Conservation (phyloP, 768 basidiomycete species). For the Fomitopsis pulvina region DNA sequence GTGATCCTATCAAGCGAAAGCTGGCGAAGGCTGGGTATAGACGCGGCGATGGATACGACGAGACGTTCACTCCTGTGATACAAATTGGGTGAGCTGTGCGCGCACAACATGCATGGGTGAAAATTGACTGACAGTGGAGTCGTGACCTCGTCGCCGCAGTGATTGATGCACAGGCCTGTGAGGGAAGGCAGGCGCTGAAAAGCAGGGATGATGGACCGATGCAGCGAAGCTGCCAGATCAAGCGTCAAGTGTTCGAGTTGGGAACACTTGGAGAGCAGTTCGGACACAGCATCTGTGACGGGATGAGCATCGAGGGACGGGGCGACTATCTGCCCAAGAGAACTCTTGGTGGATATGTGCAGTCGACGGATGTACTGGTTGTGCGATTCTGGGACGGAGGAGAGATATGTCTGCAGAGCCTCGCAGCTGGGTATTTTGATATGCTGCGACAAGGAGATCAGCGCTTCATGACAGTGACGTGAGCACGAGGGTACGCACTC, state of each 20-base stretch:
- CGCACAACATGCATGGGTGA: background rate
- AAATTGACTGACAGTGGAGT: constrained; percentile 30
- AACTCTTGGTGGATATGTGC: constrained; percentile 37
- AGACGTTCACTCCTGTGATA: constrained; percentile 56
- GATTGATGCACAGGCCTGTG: constrained; percentile 40
- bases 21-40: constrained; percentile 45
- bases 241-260: constrained; percentile 44
- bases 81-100: constrained; percentile 8
- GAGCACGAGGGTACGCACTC: constrained; percentile 31
- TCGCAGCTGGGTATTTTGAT: constrained; percentile 42
- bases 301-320: constrained; percentile 9
- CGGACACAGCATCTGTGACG: constrained; percentile 40
- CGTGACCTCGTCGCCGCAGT: constrained; percentile 31
- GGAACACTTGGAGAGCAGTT: constrained; percentile 43
- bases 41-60: constrained; percentile 61
- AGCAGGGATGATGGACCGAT: constrained; percentile 40
- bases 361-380: constrained; percentile 44
- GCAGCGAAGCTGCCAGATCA: constrained; percentile 41
- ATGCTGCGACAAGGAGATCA: constrained; percentile 26
- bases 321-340: background rate
- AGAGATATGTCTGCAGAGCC: constrained; percentile 45
- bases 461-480: background rate
- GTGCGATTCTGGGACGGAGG: constrained; percentile 50
- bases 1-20: constrained; percentile 58
- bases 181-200: constrained; percentile 41